Percentiles rank a stretch among this genome's conserved stretches.
These are phyloP conservation scores for Xerocomellus dryophilus DNA, from an alignment of 768 basidiomycete genomes.

Conservation along the genomic window DNA sequence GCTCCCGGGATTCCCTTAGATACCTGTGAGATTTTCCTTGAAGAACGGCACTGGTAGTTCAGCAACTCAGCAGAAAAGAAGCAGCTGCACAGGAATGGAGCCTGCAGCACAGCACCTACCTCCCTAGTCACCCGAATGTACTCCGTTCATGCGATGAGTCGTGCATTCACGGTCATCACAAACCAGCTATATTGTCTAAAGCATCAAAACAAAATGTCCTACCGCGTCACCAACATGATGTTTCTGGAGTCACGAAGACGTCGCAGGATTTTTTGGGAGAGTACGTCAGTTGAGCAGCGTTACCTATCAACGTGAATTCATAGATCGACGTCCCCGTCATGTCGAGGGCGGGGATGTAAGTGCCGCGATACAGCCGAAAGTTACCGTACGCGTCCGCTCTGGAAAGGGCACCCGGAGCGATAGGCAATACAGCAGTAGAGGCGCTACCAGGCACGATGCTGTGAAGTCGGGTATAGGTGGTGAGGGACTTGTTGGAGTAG, in stretches of 20 bases:
- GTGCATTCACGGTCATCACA: no score
- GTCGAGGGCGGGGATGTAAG: constrained; percentile 42
- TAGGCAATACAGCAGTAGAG: constrained; percentile 35
- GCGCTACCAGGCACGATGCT: constrained; percentile 29
- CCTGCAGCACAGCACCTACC: no score
- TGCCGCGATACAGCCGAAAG: constrained; percentile 44
- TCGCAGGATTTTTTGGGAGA: constrained; percentile 37
- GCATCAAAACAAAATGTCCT: neutral
- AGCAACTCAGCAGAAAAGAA: no score
- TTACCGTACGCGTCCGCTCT: constrained; percentile 47
- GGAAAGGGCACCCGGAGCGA: constrained; percentile 48
- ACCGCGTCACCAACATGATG: neutral
- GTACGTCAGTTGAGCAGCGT: constrained; percentile 36
- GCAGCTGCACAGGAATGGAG: no score
- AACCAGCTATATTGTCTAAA: no score
- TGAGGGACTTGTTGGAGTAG: constrained; percentile 50
- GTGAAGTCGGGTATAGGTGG: constrained; percentile 46
- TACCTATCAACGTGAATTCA: constrained; percentile 44
- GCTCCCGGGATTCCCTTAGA: no score
- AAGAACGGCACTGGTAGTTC: no score
- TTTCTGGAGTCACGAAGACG: neutral
- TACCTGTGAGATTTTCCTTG: no score
- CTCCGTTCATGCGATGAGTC: no score
- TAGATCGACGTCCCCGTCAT: constrained; percentile 38
- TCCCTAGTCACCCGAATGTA: no score